Conservation (phyloP, 257 asterid species). For the Paraleonurus japonicus region DNA sequence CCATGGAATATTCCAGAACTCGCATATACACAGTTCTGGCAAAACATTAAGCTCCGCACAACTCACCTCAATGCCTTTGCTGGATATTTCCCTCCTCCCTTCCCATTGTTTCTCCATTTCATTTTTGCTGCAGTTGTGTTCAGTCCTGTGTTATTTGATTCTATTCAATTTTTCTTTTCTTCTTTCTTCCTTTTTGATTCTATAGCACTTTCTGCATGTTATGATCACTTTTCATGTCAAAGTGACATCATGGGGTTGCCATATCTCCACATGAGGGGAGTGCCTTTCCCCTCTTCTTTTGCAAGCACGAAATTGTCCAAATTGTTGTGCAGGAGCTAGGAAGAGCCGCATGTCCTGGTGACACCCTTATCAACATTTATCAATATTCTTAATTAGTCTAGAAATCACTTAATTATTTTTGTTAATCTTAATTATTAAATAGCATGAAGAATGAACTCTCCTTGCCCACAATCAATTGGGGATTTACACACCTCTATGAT, state of each 20-base stretch:
- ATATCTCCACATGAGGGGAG: too few relatives aligned
- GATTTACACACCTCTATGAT: not conserved
- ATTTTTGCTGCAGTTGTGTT: not conserved
- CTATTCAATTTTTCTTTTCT: not conserved
- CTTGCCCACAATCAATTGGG: not conserved
- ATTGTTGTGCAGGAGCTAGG: too few relatives aligned
- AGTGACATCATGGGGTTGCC: too few relatives aligned
- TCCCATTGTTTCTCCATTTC: too few relatives aligned
- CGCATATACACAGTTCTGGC: not conserved
- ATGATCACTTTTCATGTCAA: too few relatives aligned
- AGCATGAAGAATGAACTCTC: not conserved
- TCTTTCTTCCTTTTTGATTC: not conserved
- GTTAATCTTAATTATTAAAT: not conserved
- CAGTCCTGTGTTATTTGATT: not conserved
- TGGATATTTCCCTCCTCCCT: not conserved
- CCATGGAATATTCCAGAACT: not conserved
- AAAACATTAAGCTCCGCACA: not conserved
- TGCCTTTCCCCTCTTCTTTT: too few relatives aligned
- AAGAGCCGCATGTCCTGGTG: too few relatives aligned
- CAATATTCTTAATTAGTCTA: too few relatives aligned
- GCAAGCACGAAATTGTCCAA: too few relatives aligned
- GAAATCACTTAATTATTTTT: too few relatives aligned
- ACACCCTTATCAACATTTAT: too few relatives aligned
- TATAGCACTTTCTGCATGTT: not conserved
- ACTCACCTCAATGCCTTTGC: not conserved